Percentiles rank a stretch among this genome's conserved stretches.
phyloP scores from a whole-genome alignment of 495 filamentous ascomycete genomes.

The Talaromyces wortmannii region DNA sequence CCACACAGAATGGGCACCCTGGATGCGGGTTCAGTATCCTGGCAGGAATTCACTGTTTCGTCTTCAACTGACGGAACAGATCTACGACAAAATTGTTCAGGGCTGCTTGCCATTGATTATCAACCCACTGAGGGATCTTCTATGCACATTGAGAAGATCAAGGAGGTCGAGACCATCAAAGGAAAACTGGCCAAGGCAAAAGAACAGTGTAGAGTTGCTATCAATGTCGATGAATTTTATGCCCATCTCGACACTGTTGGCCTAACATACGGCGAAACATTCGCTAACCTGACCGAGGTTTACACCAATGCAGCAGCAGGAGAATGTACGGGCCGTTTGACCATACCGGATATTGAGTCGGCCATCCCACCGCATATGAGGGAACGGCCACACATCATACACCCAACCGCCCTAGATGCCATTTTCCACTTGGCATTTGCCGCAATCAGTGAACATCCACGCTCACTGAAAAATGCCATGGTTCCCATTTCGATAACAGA shows the following conservation, averaged over 20 bases:
- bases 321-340: background rate
- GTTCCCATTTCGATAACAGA: conserved; percentile 13
- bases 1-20: background rate
- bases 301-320: conserved; percentile 2
- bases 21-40: background rate
- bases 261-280: conserved; percentile 25
- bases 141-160: background rate
- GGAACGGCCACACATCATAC: conserved; percentile 18
- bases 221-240: conserved; percentile 24
- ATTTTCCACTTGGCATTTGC: conserved; percentile 22
- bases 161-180: background rate
- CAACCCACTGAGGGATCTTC: background rate
- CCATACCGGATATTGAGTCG: conserved; percentile 13
- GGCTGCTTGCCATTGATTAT: background rate
- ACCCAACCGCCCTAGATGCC: conserved; percentile 26
- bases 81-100: background rate
- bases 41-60: background rate
- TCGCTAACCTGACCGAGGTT: conserved; percentile 21
- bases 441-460: conserved; percentile 4
- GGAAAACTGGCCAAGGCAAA: background rate
- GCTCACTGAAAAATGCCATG: conserved; percentile 8
- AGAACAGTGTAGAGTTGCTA: conserved; percentile 4
- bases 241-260: conserved; percentile 16
- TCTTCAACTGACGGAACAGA: background rate
- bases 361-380: conserved; percentile 13